phyloP scores from a whole-genome alignment of 352 stramenopile genomes.

The Lagenidium giganteum region DNA sequence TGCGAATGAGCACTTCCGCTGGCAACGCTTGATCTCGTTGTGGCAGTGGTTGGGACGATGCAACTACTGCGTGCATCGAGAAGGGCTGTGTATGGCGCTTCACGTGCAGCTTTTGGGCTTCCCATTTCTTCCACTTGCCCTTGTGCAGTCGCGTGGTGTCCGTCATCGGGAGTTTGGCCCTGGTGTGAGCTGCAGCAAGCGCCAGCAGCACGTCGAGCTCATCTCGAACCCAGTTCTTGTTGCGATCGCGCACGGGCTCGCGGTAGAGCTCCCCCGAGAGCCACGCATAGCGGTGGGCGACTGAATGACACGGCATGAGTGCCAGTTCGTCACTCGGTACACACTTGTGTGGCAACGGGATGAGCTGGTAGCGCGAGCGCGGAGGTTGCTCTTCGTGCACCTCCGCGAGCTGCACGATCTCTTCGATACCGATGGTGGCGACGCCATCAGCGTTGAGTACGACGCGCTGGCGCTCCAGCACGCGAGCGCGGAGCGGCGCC shows the following conservation, averaged over 20 bases:
- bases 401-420: constrained; percentile 51
- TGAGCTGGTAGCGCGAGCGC: constrained; percentile 34
- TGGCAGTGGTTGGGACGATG: no score
- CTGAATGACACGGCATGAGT: constrained; percentile 69
- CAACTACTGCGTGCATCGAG: neutral
- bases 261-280: constrained; percentile 36
- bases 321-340: constrained; percentile 42
- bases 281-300: constrained; percentile 33
- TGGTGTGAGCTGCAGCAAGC: no score
- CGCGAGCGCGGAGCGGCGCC: constrained; percentile 26
- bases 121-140: constrained; percentile 45
- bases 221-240: constrained; percentile 51
- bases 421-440: constrained; percentile 28
- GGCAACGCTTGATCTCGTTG: constrained; percentile 6
- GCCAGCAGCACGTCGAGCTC: constrained; percentile 42
- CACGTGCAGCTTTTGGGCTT: constrained; percentile 28
- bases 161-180: no score
- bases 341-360: constrained; percentile 44
- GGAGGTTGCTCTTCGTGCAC: constrained; percentile 3
- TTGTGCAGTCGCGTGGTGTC: constrained; percentile 16
- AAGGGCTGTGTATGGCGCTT: no score
- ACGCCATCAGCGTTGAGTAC: constrained; percentile 21
- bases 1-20: constrained; percentile 33
- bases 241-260: constrained; percentile 49
- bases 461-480: constrained; percentile 38